Base-by-base conservation (phyloP, 2,329 filamentous ascomycete genomes). In the Coniella vitis region DNA sequence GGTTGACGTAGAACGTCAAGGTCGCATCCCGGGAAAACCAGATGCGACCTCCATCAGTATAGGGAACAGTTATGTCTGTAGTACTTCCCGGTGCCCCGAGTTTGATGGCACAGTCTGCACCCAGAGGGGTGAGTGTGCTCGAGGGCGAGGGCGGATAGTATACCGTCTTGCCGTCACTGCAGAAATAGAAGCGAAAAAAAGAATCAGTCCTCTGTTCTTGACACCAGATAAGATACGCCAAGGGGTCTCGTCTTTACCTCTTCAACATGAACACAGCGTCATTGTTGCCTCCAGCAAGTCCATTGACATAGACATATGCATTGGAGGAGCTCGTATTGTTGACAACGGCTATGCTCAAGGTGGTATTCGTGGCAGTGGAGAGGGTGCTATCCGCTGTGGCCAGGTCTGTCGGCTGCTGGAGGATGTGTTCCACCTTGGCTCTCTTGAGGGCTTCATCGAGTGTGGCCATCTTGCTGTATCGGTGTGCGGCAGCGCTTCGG, bases 221-320 rank as follows among this genome's bases (percentile, higher is more conserved):
- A 5, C 7, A 38, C 8, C 5, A 13, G 7, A 13, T 1, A n/a
- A 16, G 17, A 46, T n/a, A n/a, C n/a, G 5, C 4, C 1, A 8
- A n/a, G 31, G n/a, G n/a, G 29, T 42, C 47, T 29, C 25, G 5
- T 29, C 25, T 10, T 44, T 34, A 53, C 51, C 82, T 68, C 56
- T 77, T 69, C 21, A 90, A 70, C 38, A 90, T 69, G 52, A 83
- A 74, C 17, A 83, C 70, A 13, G 71, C 71, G 57, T 79, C 78
- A 61, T 76, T 73, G 16, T 77, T 76, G 60, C 81, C 74, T 38
- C 83, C 60, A 29, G 81, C 79, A 16, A 73, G 70, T 17, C 86
- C 86, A 1, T 83, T 90, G 59, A 93, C 76, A 62, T 87, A 85
- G 17, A 81, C 85, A 58, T 79, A 88, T 38, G 81, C 76, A 31